Base-by-base conservation (phyloP, 495 filamentous ascomycete genomes). In the Penicillium lagena region DNA sequence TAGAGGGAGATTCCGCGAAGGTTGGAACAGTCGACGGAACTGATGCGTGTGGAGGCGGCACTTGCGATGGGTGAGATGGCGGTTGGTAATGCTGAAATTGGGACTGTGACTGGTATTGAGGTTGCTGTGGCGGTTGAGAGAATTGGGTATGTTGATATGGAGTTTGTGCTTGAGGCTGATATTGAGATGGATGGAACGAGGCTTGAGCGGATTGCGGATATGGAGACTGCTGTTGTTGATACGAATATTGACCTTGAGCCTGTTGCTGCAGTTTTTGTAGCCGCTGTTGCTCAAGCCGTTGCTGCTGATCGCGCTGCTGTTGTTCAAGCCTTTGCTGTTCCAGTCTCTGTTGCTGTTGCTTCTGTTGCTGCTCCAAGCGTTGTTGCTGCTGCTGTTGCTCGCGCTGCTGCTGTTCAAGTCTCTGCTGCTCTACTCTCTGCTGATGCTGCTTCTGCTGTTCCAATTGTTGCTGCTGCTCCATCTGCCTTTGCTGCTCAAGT, bases 81-180 rank as follows among this genome's bases (percentile, higher is more conserved):
- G 56, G 56, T 15, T 60, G 55, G 17, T 58, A 61, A 32, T 58
- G 58, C 29, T 55, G 52, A 44, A 55, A 55, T 27, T 55, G 52
- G 29, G 46, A 47, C n/a, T 49, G 51, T 1, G 35, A 11, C 29
- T 48, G 47, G 30, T 44, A 55, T 37, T 50, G 51, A 34, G 51
- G 15, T 15, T 51, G 45, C 13, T 49, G 50, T 8, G 39, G 13
- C 9, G 42, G 10, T 27, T 54, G 51, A 9, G 42, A n/a, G 17
- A 46, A 51, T 12, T 51, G 52, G 10, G 30, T 36, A 8, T 38
- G 40, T 27, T 53, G 51, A n/a, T 36, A 42, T 13, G 39, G 14
- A 31, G 22, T 38, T 17, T 47, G 29, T 28, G 45, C 29, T 37
- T 50, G 51, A 22, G 43, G 54, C 30, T 58, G 58, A 37, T 61